These are phyloP conservation scores for Umbelopsis sp. DNA, from an alignment of 192 early-diverging fungal species.

Conservation along the genomic window DNA sequence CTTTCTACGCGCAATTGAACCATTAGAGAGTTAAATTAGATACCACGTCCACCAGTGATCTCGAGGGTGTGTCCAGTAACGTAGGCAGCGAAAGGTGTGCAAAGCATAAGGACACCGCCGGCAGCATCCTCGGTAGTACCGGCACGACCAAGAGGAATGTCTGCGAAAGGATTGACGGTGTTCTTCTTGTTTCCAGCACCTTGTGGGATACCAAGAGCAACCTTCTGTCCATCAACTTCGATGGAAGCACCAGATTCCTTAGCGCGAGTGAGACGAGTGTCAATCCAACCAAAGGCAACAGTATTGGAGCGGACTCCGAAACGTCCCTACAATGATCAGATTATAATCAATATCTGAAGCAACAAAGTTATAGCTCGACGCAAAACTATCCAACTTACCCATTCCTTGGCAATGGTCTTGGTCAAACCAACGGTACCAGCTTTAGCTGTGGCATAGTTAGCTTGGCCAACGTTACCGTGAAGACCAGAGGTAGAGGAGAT, in stretches of 20 bases:
- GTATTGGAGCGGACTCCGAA: constrained; percentile 66
- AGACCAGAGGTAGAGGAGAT: constrained; percentile 73
- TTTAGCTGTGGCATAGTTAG: constrained; percentile 95
- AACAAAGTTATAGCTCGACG: too few species aligned
- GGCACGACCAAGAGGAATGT: constrained; percentile 58
- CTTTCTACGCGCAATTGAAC: background rate
- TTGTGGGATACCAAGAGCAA: constrained; percentile 60
- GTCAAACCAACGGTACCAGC: constrained; percentile 89
- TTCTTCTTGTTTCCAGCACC: constrained; percentile 38
- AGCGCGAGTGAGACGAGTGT: constrained; percentile 67
- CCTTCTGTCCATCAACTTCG: constrained; percentile 60
- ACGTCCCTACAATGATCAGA: constrained; percentile 30
- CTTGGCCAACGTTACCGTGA: constrained; percentile 91
- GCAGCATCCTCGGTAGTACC: constrained; percentile 67
- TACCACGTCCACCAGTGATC: constrained; percentile 65
- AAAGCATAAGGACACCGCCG: constrained; percentile 56
- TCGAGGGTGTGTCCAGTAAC: constrained; percentile 61
- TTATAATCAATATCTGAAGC: background rate
- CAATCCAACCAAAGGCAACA: constrained; percentile 64
- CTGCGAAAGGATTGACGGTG: constrained; percentile 39
- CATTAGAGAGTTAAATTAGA: constrained; percentile 35
- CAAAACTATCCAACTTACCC: constrained; percentile 26
- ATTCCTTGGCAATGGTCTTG: constrained; percentile 87
- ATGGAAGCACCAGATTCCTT: constrained; percentile 64
- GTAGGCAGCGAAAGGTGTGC: constrained; percentile 57